phyloP scores from a whole-genome alignment of 2,329 filamentous ascomycete genomes.

The Fusarium secorum region DNA sequence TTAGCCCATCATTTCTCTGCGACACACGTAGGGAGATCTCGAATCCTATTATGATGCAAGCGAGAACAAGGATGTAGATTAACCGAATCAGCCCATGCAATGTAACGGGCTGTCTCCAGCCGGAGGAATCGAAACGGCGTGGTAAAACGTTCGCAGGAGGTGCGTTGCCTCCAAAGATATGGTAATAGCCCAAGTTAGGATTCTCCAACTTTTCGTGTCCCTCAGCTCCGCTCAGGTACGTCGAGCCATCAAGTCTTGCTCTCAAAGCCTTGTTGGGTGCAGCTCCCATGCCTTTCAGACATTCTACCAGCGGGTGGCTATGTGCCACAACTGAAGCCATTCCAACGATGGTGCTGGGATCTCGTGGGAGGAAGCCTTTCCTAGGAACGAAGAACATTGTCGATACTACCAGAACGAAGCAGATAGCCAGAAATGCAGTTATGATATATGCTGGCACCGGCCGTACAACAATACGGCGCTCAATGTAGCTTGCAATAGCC shows the following conservation, averaged over 20 bases:
- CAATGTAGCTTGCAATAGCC: constrained; percentile 39
- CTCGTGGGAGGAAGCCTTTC: constrained; percentile 48
- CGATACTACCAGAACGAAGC: constrained; percentile 34
- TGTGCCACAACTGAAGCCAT: constrained; percentile 49
- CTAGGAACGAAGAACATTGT: constrained; percentile 39
- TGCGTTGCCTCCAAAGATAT: constrained; percentile 40
- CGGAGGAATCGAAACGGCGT: constrained; percentile 35
- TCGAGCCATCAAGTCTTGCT: constrained; percentile 39
- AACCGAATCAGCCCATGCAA: constrained; percentile 44
- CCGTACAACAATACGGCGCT: constrained; percentile 45
- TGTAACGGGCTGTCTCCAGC: constrained; percentile 44
- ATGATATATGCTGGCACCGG: constrained; percentile 45
- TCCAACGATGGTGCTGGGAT: constrained; percentile 47
- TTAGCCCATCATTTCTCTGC: constrained; percentile 42
- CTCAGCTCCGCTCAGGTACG: constrained; percentile 48
- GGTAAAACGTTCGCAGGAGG: constrained; percentile 18
- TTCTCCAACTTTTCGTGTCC: constrained; percentile 45
- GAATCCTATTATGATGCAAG: constrained; percentile 45
- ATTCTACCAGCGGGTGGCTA: constrained; percentile 47
- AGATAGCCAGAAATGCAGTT: constrained; percentile 41
- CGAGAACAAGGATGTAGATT: constrained; percentile 39
- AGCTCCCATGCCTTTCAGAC: constrained; percentile 47
- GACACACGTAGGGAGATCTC: constrained; percentile 48
- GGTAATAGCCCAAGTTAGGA: constrained; percentile 37
- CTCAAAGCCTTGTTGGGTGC: constrained; percentile 41